Percentiles rank a stretch among this genome's conserved stretches.
Conservation (phyloP, 495 filamentous ascomycete species). For the Podospora bellae-mahoneyi region DNA sequence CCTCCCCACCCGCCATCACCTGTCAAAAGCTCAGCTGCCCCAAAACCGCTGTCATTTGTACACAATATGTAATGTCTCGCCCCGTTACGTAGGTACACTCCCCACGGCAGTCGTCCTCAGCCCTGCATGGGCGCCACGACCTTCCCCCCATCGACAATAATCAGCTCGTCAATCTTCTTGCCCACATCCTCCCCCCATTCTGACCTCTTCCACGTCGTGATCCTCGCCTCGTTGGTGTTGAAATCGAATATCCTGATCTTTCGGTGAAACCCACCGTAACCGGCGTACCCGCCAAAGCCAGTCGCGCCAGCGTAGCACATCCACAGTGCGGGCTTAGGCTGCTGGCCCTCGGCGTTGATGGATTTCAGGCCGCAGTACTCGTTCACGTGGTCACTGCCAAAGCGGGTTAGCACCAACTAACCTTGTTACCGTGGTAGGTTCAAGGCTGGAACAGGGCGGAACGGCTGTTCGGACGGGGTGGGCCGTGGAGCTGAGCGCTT, state of each 20-base stretch:
- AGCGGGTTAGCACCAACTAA: slow-evolving; percentile 12
- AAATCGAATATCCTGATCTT: slow-evolving; percentile 87
- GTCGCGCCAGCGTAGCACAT: slow-evolving; percentile 94
- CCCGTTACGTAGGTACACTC: not conserved
- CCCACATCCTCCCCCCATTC: slow-evolving; percentile 73
- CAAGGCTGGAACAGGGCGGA: too few relatives aligned
- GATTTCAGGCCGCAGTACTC: slow-evolving; percentile 83
- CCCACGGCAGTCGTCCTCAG: not conserved
- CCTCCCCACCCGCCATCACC: too few relatives aligned
- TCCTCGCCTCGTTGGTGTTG: slow-evolving; percentile 80
- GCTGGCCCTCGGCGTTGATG: slow-evolving; percentile 27
- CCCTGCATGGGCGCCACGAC: slow-evolving; percentile 44
- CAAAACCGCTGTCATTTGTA: too few relatives aligned
- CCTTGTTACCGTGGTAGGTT: too few relatives aligned
- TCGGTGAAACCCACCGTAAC: slow-evolving; percentile 79
- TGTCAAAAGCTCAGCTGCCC: too few relatives aligned
- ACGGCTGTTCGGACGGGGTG: too few relatives aligned
- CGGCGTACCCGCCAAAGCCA: slow-evolving; percentile 92
- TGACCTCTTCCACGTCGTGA: slow-evolving; percentile 87
- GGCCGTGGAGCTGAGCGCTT: too few relatives aligned
- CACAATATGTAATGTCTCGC: not conserved
- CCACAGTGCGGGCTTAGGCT: slow-evolving; percentile 74
- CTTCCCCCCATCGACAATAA: slow-evolving; percentile 78
- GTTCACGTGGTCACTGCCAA: slow-evolving; percentile 79
- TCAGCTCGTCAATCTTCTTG: slow-evolving; percentile 73